Percentiles rank a stretch among this genome's conserved stretches.
Evolutionary conservation across 805 yeast genomes (phyloP).

Genomic region (Yarrowia sp.): DNA sequence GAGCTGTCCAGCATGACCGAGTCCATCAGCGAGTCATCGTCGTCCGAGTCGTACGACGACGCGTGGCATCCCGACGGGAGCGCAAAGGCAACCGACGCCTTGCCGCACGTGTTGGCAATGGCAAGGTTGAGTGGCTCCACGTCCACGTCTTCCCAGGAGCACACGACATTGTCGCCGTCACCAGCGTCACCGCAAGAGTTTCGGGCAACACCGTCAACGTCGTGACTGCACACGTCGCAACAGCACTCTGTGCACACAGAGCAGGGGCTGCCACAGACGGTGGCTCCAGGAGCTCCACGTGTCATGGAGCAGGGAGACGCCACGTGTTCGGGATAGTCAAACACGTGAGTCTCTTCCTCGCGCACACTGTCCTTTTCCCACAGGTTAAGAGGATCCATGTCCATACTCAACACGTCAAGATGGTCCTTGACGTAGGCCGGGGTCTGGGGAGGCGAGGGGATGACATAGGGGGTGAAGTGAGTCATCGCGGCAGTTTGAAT

Average conservation of each 20-base stretch:
- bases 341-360: not conserved
- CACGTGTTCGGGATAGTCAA: not conserved
- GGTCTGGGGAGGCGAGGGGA: conserved; percentile 15
- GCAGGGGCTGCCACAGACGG: conserved; percentile 5
- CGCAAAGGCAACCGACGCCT: conserved; percentile 12
- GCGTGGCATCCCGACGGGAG: not conserved
- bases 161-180: not conserved
- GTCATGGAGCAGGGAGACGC: not conserved
- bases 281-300: not conserved
- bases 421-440: not conserved
- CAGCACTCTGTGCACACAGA: conserved; percentile 9
- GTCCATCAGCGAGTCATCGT: conserved; percentile 15
- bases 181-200: not conserved
- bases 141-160: conserved; percentile 20
- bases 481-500: not conserved
- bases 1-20: conserved; percentile 15
- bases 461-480: conserved; percentile 18
- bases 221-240: not conserved
- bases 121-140: conserved; percentile 22
- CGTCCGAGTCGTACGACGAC: not conserved
- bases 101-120: conserved; percentile 16
- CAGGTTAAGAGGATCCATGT: conserved; percentile 16
- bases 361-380: not conserved
- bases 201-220: not conserved
- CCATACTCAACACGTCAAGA: not conserved